These are phyloP conservation scores for Climacium dendroides DNA, from an alignment of 225 moss, liverwort and hornwort genomes.

Conservation along the genomic window DNA sequence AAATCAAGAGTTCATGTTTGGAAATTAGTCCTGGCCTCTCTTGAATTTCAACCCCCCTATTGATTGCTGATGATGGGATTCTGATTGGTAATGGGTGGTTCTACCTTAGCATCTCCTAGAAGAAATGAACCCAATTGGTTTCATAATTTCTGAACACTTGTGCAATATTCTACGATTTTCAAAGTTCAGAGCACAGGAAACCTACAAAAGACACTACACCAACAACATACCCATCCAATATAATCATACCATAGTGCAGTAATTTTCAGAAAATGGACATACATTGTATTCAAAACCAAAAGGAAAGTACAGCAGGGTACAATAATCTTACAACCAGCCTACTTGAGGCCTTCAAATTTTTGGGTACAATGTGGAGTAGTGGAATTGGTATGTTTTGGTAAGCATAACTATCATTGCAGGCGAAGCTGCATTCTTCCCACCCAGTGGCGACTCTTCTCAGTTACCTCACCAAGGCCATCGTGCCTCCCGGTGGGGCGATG, in stretches of 20 bases:
- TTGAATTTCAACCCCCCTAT: too few species aligned
- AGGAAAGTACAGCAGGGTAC: too few species aligned
- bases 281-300: not conserved
- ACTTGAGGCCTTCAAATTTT: too few species aligned
- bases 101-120: not conserved
- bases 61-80: too few species aligned
- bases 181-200: not conserved
- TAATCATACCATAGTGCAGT: not conserved
- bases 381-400: too few species aligned
- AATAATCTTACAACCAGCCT: too few species aligned
- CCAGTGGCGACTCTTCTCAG: constrained; percentile 75
- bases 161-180: not conserved
- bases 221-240: fast-evolving
- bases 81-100: too few species aligned
- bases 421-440: constrained; percentile 71
- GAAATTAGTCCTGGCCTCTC: too few species aligned
- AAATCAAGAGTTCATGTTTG: too few species aligned
- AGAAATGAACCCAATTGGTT: not conserved
- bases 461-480: constrained; percentile 83
- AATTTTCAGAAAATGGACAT: fast-evolving
- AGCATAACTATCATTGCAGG: constrained; percentile 18
- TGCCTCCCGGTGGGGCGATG: constrained; percentile 82
- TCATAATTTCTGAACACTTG: not conserved
- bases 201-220: not conserved
- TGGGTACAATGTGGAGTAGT: too few species aligned